Base-by-base conservation (phyloP, 2,329 filamentous ascomycete genomes). In the Sclerotinia glacialis region DNA sequence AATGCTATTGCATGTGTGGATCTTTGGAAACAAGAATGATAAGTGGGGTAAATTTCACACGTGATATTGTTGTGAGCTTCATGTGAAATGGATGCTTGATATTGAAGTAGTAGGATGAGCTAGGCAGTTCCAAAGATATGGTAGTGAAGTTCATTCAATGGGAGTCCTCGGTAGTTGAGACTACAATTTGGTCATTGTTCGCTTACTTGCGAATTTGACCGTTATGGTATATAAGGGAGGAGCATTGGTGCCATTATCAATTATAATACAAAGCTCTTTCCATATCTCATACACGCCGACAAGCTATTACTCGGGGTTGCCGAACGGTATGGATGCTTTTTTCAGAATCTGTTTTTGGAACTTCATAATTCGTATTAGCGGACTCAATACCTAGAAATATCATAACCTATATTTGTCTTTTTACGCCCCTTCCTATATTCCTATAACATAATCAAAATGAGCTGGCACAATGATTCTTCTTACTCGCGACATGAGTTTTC, bases 401-500 rank as follows among this genome's bases (percentile, higher is more conserved):
- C 12, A 58, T 58, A 42, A 59, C 53, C 53, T 65, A 65, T 42
- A 28, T 8, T 54, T 42, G 31, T 65, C n/a, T 14, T 49, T 59
- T 44, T 26, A 65, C 44, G 28, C 52, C 28, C 21, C 37, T 58
- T 50, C 63, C 34, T 50, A 26, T 61, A 37, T 37, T 37, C 44
- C 44, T 61, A 61, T 49, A 61, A 37, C 0, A 61, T 26, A n/a
- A 26, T 42, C 2, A 34, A 49, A 59, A 65, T 65, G 63, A 65
- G 40, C 46, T 37, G 42, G 31, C 53, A 59, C 31, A 26, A 50
- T 60, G 63, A 65, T 49, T 40, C 44, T 58, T 31, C 63, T 40
- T 59, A 59, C 44, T 42, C 63, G 21, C 53, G 44, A 23, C 53
- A 59, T n/a, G 64, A 62, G 47, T 49, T 44, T 49, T 62, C 64